Base-by-base conservation (phyloP, 2,329 filamentous ascomycete genomes). In the Fusarium heterosporum region DNA sequence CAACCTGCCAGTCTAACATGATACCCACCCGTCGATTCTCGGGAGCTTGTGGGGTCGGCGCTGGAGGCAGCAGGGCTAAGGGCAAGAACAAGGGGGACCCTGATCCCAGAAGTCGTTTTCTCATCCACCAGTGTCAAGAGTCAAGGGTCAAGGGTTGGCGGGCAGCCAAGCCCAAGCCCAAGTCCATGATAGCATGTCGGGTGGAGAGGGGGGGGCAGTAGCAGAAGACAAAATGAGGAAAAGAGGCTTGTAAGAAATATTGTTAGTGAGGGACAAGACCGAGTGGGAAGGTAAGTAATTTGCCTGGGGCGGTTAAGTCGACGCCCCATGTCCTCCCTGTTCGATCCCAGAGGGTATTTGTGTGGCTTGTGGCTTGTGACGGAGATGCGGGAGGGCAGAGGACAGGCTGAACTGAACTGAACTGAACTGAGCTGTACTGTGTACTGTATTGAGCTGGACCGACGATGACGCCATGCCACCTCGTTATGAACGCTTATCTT, bases 261-360 rank as follows among this genome's bases (percentile, higher is more conserved):
- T 72, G 70, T 72, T 72, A 72, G 70, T 69, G 70, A 64, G 64
- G 41, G 55, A 72, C 68, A 70, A 59, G 38, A 36, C n/a, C 28
- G 41, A 32, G 42, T 38, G 55, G 38, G 46, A 53, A 47, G 53
- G 39, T 19, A 36, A n/a, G n/a, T n/a, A 16, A 51, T 61, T 61
- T 42, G 39, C 60, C 54, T 71, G 48, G 25, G 54, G 26, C 16
- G 39, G 59, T 61, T 70, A 71, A 51, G 55, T 47, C 53, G 47
- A 64, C 58, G 28, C 63, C 58, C 66, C 51, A 51, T 54, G 32
- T 57, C 28, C 54, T 52, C 41, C 47, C 52, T 55, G 55, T 30
- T 48, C 45, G 46, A 51, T 49, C 45, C 36, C 38, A 51, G 55
- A 55, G 52, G 55, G 53, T 28, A 61, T n/a, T n/a, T 59, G 57